Evolutionary conservation across 768 basidiomycete species (phyloP).

Genomic region (Pseudohyphozyma bogoriensis): DNA sequence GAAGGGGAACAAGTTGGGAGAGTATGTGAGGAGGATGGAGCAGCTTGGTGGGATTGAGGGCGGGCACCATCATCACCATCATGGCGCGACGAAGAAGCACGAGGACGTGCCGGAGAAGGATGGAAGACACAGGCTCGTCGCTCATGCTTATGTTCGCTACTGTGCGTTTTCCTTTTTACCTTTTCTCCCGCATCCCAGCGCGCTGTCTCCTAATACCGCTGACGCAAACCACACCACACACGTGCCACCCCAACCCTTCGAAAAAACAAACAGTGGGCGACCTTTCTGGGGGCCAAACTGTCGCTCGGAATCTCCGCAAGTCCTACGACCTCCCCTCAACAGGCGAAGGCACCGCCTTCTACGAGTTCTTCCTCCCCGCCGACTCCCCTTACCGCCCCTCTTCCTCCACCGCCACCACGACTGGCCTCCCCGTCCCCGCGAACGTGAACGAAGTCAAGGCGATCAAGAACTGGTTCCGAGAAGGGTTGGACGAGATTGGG

Average conservation of each 20-base stretch:
- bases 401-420: not conserved
- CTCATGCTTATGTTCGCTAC: slow-evolving; percentile 4
- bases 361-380: slow-evolving; percentile 2
- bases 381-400: not conserved
- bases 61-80: too few relatives aligned
- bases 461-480: slow-evolving; percentile 4
- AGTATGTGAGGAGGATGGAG: not conserved
- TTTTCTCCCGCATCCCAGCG: not conserved
- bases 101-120: not conserved
- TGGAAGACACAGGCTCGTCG: too few relatives aligned
- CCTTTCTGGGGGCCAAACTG: not conserved
- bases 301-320: not conserved
- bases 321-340: not conserved
- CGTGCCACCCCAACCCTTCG: not conserved
- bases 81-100: not conserved
- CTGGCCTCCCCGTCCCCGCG: not conserved
- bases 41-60: too few relatives aligned
- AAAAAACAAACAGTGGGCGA: not conserved
- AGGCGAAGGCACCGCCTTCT: slow-evolving; percentile 2
- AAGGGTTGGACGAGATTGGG: not conserved
- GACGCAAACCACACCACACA: too few relatives aligned
- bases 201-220: too few relatives aligned
- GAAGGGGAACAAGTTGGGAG: not conserved
- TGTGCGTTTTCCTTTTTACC: not conserved
- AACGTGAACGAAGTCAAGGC: not conserved